Conservation (phyloP, 139 green algal species). For the Parachlorella kessleri region DNA sequence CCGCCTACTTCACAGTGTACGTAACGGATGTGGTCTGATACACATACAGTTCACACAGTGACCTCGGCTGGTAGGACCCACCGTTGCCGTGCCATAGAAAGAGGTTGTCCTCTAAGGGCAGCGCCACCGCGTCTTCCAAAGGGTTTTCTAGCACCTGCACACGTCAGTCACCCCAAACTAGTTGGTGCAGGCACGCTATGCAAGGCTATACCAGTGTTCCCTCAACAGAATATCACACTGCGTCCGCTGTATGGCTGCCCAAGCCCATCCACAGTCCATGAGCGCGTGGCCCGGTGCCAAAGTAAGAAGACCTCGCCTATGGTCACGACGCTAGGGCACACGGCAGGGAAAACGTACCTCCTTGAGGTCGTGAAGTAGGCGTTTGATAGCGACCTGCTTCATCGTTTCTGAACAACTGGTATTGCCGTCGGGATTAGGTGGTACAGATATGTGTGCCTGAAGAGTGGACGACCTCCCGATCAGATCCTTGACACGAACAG, state of each 20-base stretch:
- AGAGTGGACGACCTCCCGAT: too few species aligned
- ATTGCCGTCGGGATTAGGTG: too few species aligned
- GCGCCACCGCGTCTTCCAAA: neutral
- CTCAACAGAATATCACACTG: too few species aligned
- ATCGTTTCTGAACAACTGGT: too few species aligned
- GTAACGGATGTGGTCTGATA: too few species aligned
- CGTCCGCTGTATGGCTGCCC: neutral
- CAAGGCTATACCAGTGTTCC: neutral
- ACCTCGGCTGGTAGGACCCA: too few species aligned
- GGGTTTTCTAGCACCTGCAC: conserved; percentile 12
- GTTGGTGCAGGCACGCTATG: neutral
- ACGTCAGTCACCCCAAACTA: too few species aligned
- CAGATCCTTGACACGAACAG: too few species aligned
- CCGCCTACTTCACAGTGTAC: too few species aligned
- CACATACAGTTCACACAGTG: too few species aligned
- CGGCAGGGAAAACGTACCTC: conserved; percentile 2
- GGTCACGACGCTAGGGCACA: neutral
- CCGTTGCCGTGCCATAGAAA: conserved; percentile 14
- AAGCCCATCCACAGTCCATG: neutral
- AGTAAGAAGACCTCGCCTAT: too few species aligned
- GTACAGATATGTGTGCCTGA: too few species aligned
- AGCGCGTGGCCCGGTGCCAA: neutral
- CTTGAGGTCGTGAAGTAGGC: conserved; percentile 12
- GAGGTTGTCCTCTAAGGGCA: conserved; percentile 4
- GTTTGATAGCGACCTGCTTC: conserved; percentile 6